phyloP scores from a whole-genome alignment of 192 early-diverging fungal species.

The Haplosporangium gracile region DNA sequence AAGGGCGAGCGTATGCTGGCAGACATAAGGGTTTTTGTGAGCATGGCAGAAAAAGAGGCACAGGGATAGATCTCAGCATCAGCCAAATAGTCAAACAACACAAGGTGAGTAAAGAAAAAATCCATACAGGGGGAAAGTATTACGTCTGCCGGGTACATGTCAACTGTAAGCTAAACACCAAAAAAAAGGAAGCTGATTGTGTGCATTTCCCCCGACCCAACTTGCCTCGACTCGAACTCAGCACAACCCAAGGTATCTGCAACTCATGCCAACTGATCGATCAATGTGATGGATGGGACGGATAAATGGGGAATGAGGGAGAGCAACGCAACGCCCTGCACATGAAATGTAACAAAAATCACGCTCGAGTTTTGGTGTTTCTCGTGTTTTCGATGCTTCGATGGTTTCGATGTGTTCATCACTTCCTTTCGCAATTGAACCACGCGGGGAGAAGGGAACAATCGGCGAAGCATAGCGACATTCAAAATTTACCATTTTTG shows the following conservation, averaged over 20 bases:
- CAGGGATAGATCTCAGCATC: not conserved
- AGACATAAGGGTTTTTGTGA: not conserved
- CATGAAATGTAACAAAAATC: not conserved
- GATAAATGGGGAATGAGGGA: too few relatives aligned
- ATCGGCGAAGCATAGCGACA: not conserved
- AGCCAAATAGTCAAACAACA: not conserved
- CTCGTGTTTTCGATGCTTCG: not conserved
- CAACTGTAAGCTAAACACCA: not conserved
- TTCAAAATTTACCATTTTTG: not conserved
- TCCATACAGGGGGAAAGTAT: not conserved
- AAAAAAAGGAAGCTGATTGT: not conserved
- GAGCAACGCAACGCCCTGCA: not conserved
- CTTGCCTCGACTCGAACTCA: not conserved
- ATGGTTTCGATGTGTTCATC: not conserved
- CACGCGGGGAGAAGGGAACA: not conserved
- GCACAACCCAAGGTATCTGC: not conserved
- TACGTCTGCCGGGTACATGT: not conserved
- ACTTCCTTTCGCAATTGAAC: not conserved
- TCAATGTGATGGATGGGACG: not conserved
- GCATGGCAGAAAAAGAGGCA: not conserved
- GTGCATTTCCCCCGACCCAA: not conserved
- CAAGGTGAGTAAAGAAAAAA: not conserved
- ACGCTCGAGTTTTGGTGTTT: not conserved
- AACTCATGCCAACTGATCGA: not conserved
- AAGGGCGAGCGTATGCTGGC: not conserved